Conservation (phyloP, 257 asterid species). For the Lithospermum erythrorhizon region DNA sequence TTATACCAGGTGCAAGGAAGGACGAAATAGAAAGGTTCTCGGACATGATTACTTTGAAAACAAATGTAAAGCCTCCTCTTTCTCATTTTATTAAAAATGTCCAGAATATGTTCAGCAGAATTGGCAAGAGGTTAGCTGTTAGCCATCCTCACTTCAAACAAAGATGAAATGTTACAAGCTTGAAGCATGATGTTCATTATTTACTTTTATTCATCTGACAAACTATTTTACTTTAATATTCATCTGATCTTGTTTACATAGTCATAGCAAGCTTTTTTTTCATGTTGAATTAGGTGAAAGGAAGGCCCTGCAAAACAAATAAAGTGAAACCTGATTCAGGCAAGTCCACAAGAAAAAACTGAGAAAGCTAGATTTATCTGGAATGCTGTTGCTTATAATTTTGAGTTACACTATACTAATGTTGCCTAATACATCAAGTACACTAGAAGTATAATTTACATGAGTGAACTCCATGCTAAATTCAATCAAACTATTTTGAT, state of each 20-base stretch:
- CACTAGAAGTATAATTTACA: too few species aligned
- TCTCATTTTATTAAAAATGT: slow-evolving; percentile 35
- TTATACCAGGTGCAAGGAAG: slow-evolving; percentile 29
- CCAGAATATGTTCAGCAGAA: slow-evolving; percentile 50
- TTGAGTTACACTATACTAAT: too few species aligned
- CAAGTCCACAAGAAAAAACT: slow-evolving; percentile 5
- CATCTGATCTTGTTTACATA: slow-evolving; percentile 1
- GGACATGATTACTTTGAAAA: slow-evolving; percentile 21
- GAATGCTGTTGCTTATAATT: too few species aligned
- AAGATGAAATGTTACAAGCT: not conserved
- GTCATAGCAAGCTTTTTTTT: slow-evolving; percentile 1
- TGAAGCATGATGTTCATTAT: not conserved
- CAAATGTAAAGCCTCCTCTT: slow-evolving; percentile 28
- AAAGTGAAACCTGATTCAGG: slow-evolving; percentile 39
- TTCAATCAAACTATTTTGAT: not conserved
- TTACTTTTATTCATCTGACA: not conserved
- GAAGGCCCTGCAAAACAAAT: slow-evolving; percentile 29
- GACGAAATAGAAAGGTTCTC: slow-evolving; percentile 50
- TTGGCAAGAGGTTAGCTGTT: slow-evolving; percentile 37
- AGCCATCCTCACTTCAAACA: slow-evolving; percentile 1
- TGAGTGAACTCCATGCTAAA: too few species aligned
- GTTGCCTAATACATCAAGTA: too few species aligned
- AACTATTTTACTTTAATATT: too few species aligned
- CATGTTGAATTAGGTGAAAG: slow-evolving; percentile 27
- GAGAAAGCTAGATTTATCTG: too few species aligned